Evolutionary conservation across 2,329 filamentous ascomycete genomes (phyloP).

Genomic region (Zelopaecilomyces penicillatus): DNA sequence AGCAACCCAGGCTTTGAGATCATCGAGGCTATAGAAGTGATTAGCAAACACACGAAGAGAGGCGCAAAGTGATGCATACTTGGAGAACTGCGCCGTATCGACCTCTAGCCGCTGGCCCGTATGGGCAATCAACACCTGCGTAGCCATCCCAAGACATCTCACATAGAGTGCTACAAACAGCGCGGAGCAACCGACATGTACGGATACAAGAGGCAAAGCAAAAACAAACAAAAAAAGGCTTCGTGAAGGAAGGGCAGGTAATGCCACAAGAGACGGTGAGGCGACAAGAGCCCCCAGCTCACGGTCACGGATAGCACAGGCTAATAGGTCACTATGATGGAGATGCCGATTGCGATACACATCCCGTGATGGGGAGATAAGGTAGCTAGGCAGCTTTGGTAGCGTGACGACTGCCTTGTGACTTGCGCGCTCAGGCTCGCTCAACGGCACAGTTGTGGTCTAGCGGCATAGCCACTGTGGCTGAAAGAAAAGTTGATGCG

Average conservation of each 20-base stretch:
- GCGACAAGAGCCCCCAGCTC: too few relatives aligned
- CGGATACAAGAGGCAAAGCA: background rate
- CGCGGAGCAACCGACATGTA: constrained; percentile 15
- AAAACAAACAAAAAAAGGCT: background rate
- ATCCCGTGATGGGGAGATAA: too few relatives aligned
- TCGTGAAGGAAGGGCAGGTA: too few relatives aligned
- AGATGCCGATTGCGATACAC: too few relatives aligned
- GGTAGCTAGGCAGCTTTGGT: constrained; percentile 1
- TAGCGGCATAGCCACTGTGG: background rate
- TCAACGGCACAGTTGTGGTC: background rate
- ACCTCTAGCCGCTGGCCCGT: constrained; percentile 78
- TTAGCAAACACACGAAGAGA: constrained; percentile 1
- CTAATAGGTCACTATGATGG: too few relatives aligned
- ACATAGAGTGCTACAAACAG: constrained; percentile 21
- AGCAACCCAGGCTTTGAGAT: constrained; percentile 73
- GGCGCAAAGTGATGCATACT: constrained; percentile 40
- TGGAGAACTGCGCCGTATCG: constrained; percentile 66
- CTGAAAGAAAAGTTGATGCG: background rate
- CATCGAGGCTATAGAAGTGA: constrained; percentile 58
- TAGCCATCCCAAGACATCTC: constrained; percentile 66
- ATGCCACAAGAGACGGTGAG: too few relatives aligned
- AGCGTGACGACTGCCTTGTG: constrained; percentile 26
- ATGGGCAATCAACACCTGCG: constrained; percentile 86
- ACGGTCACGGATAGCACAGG: too few relatives aligned
- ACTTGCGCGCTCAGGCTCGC: constrained; percentile 12